Conservation (phyloP, 352 stramenopile species). For the Pythium diclinum region DNA sequence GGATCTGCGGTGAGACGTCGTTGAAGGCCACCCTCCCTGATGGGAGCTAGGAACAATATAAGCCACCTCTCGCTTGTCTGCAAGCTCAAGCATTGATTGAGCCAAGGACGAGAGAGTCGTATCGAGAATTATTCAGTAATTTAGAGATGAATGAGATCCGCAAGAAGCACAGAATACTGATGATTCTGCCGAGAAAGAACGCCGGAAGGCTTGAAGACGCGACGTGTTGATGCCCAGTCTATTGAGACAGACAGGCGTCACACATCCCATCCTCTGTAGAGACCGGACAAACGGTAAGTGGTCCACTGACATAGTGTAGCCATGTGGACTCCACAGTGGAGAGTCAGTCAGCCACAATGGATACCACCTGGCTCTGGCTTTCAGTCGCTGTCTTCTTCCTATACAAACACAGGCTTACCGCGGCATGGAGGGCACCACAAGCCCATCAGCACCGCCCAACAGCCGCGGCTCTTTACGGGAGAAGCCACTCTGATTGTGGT, state of each 20-base stretch:
- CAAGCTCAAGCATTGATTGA: not conserved
- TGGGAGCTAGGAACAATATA: not conserved
- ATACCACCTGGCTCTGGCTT: slow-evolving; percentile 2
- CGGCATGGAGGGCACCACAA: not conserved
- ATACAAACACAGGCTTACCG: not conserved
- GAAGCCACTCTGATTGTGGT: not conserved
- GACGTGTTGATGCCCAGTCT: not conserved
- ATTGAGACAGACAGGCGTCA: not conserved
- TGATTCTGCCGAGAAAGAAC: not conserved
- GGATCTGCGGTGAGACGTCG: not conserved
- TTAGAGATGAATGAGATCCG: not conserved
- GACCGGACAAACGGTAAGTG: not conserved
- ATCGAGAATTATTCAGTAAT: not conserved
- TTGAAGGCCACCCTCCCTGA: not conserved
- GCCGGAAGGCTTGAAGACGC: not conserved
- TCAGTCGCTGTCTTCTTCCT: not conserved
- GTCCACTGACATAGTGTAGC: not conserved
- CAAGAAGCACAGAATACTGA: not conserved
- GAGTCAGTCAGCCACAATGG: not conserved
- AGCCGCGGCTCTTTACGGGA: not conserved
- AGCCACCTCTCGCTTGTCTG: not conserved
- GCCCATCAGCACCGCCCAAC: not conserved
- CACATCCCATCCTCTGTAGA: not conserved
- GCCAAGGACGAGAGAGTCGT: not conserved
- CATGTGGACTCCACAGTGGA: no score